Evolutionary conservation across 2,329 filamentous ascomycete genomes (phyloP), one percentile per base, ranked within the genome.

Genomic region (Sclerotinia nivalis): DNA sequence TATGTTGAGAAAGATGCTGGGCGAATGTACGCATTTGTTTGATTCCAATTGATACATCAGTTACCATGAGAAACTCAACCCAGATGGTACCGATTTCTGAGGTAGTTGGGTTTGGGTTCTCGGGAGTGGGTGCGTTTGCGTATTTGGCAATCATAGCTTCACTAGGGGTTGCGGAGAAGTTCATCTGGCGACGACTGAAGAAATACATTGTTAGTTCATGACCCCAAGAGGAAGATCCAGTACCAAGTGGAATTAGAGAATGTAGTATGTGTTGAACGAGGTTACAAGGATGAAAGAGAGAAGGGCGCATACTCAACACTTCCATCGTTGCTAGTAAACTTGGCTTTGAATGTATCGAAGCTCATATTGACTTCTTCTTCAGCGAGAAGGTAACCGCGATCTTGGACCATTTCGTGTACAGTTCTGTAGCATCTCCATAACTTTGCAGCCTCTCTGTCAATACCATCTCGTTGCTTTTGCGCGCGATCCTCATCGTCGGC

Each of bases 361-460:
- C 91, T 87, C 76, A 98, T 92, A 79, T 90, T 90, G 80, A 97
- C 88, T 84, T 99, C 96, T 65, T 93, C 91, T 74, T 97, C 93
- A 50, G 92, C 87, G 55, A 99, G 86, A 78, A 97, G 91, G 83
- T 99, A 99, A 77, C 96, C 96, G 80, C 95, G 85, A 81, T 98
- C 96, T 72, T 87, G 85, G 76, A 96, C 91, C 95, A 99, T 97
- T 85, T 99, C 93, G 81, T 97, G 93, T 62, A 93, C 89, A 12
- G 96, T 99, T 81, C 89, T 89, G 88, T 93, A 96, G 76, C 94
- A 93, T 81, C 95, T 92, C 95, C 96, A 99, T 75, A 97, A 88
- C 79, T 92, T 89, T 74, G 88, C 85, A 37, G 79, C 73, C 74
- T 84, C 82, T 71, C 80, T 77, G 58, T 82, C 78, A 25, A 79